Percentiles rank a stretch among this genome's conserved stretches.
phyloP scores from a whole-genome alignment of 2,329 filamentous ascomycete species.

The Daldinia sp. region DNA sequence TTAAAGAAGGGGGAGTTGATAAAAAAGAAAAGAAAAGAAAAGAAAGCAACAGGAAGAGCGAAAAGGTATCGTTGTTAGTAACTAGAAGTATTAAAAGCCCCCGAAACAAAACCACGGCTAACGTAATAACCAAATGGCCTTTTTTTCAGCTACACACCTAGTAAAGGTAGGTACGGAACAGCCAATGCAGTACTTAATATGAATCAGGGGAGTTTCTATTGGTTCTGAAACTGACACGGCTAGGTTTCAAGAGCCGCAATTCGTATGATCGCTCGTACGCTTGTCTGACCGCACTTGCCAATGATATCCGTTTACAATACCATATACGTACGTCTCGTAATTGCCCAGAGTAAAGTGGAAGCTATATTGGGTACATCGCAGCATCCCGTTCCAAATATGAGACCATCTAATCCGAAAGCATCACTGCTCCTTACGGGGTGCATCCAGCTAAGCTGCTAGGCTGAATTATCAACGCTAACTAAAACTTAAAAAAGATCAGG shows the following conservation, averaged over 20 bases:
- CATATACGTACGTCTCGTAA: too few species aligned
- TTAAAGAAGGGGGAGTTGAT: neutral
- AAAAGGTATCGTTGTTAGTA: neutral
- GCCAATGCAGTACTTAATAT: slow-evolving; percentile 14
- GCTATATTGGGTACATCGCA: slow-evolving; percentile 4
- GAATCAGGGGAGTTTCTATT: slow-evolving; percentile 16
- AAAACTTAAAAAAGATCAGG: neutral
- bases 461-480: neutral
- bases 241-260: slow-evolving; percentile 34
- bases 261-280: slow-evolving; percentile 24
- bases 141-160: slow-evolving; percentile 4
- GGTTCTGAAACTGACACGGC: slow-evolving; percentile 30
- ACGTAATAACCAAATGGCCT: neutral
- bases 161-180: neutral
- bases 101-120: neutral
- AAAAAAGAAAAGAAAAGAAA: neutral
- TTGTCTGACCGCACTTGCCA: slow-evolving; percentile 18
- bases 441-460: too few species aligned
- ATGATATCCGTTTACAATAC: neutral
- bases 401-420: too few species aligned
- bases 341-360: neutral
- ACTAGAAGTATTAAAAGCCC: neutral
- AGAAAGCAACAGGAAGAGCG: neutral
- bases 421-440: too few species aligned
- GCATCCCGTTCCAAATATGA: neutral